A percentile compares a stretch with the other conserved stretches of the same genome.
Conservation (phyloP, 495 filamentous ascomycete species). For the Cercophora scortea region DNA sequence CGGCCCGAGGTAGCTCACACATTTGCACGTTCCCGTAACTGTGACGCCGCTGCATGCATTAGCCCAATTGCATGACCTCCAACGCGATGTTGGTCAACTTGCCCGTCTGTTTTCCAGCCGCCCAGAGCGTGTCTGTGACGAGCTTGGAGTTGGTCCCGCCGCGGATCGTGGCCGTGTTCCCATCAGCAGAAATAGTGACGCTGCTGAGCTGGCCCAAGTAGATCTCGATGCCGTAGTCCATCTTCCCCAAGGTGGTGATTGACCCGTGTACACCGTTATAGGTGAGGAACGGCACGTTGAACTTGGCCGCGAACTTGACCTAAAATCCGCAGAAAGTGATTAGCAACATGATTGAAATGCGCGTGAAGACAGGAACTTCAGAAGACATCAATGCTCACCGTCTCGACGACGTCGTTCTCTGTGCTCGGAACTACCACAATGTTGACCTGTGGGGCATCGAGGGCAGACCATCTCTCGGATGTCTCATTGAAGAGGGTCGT, state of each 20-base stretch:
- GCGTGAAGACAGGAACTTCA: not conserved
- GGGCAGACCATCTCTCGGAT: conserved; percentile 8
- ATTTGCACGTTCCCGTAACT: conserved; percentile 48
- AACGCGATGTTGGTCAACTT: no score
- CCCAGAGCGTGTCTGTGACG: conserved; percentile 29
- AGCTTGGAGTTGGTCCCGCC: conserved; percentile 37
- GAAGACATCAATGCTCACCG: conserved; percentile 31
- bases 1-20: conserved; percentile 46
- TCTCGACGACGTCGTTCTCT: conserved; percentile 44
- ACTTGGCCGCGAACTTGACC: conserved; percentile 39
- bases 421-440: conserved; percentile 41
- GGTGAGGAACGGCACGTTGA: conserved; percentile 42
- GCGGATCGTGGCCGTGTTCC: conserved; percentile 40
- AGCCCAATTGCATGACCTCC: no score
- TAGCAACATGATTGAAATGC: not conserved
- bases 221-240: conserved; percentile 44
- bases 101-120: conserved; percentile 30
- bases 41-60: conserved; percentile 12
- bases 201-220: conserved; percentile 32
- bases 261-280: conserved; percentile 41
- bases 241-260: conserved; percentile 30
- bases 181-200: conserved; percentile 33
- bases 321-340: conserved; percentile 10
- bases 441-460: conserved; percentile 30
- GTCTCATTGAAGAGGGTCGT: not conserved